Evolutionary conservation across 768 basidiomycete genomes (phyloP).

Genomic region (Trametes cubensis): DNA sequence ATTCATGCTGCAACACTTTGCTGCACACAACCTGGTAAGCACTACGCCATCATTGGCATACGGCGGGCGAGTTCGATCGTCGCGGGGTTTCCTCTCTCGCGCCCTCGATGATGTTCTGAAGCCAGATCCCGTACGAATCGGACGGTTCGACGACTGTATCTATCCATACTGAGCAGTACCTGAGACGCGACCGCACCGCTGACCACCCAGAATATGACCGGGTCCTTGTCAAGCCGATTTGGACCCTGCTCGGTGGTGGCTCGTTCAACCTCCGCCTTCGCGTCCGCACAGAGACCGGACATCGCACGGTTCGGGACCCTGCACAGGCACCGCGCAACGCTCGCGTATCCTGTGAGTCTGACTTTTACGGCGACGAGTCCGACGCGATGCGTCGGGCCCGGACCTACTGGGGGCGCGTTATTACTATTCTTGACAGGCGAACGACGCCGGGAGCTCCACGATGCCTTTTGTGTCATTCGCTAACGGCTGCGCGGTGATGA

Average conservation of each 20-base stretch:
- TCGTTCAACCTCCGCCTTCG: background rate
- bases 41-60: constrained; percentile 1
- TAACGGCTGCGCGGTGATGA: constrained; percentile 5
- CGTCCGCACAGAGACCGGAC: constrained; percentile 4
- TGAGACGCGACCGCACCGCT: constrained; percentile 2
- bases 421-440: background rate
- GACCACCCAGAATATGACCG: background rate
- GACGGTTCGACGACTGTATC: background rate
- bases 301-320: constrained; percentile 12
- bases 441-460: background rate
- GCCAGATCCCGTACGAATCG: background rate
- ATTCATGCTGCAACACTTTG: no score
- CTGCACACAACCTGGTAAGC: no score
- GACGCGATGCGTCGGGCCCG: background rate
- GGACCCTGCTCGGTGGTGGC: background rate
- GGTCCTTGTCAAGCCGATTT: background rate
- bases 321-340: constrained; percentile 5
- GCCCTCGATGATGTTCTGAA: background rate
- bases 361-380: background rate
- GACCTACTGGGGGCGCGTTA: background rate
- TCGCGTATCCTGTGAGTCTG: background rate
- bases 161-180: constrained; percentile 5
- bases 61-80: constrained; percentile 1
- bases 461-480: background rate
- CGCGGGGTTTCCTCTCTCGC: constrained; percentile 6